Conservation (phyloP, 441 rosid species). For the Pelargonium cotyledonis region DNA sequence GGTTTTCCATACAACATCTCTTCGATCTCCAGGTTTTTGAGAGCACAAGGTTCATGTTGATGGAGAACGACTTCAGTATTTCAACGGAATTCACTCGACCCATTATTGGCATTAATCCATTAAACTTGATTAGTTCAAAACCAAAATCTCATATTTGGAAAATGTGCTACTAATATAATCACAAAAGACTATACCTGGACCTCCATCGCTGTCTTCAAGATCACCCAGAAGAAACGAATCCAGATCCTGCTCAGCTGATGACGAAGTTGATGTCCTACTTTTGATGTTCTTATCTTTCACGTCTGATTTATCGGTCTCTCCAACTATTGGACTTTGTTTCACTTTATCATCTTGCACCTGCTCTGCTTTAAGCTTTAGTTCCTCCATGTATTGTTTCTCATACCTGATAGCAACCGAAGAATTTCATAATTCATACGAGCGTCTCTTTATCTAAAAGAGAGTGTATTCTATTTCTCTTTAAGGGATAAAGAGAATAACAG, state of each 20-base stretch:
- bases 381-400: slow-evolving; percentile 57
- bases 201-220: slow-evolving; percentile 61
- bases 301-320: slow-evolving; percentile 23
- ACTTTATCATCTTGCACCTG: slow-evolving; percentile 29
- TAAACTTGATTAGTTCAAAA: background rate
- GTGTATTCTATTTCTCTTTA: background rate
- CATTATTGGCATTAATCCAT: background rate
- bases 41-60: no score
- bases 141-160: background rate
- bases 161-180: background rate
- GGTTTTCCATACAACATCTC: no score
- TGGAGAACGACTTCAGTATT: no score
- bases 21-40: no score
- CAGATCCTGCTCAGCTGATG: slow-evolving; percentile 49
- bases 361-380: slow-evolving; percentile 41
- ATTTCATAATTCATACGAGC: background rate
- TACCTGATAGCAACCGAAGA: slow-evolving; percentile 27
- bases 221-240: slow-evolving; percentile 64
- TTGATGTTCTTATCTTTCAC: slow-evolving; percentile 26
- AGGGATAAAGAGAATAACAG: background rate
- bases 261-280: slow-evolving; percentile 37
- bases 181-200: slow-evolving; percentile 31
- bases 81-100: no score
- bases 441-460: background rate
- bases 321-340: slow-evolving; percentile 31